Conservation (phyloP, 805 yeast species). For the Naumovozyma baii region DNA sequence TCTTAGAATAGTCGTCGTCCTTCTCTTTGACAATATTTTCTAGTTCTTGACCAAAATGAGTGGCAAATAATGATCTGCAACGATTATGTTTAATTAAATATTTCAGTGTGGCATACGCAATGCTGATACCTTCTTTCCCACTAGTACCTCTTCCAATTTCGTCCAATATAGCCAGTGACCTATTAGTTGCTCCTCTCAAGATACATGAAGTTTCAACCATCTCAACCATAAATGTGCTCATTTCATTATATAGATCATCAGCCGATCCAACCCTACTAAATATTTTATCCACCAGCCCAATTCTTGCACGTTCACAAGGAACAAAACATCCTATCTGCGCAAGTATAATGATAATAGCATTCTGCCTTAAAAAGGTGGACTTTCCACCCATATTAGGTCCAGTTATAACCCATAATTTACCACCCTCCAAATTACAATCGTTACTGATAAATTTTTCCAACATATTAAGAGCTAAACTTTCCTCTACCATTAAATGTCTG, state of each 20-base stretch:
- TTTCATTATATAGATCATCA: constrained; percentile 67
- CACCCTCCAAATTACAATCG: constrained; percentile 21
- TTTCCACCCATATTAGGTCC: constrained; percentile 92
- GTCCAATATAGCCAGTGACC: constrained; percentile 71
- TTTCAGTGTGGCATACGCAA: constrained; percentile 67
- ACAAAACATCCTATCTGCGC: constrained; percentile 69
- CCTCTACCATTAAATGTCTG: constrained; percentile 80
- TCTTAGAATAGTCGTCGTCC: constrained; percentile 16
- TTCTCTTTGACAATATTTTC: constrained; percentile 31
- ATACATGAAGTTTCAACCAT: constrained; percentile 78
- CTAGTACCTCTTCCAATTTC: constrained; percentile 90
- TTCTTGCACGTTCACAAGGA: constrained; percentile 52
- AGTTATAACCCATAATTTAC: constrained; percentile 52
- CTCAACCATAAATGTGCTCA: constrained; percentile 89
- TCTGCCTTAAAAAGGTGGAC: constrained; percentile 64
- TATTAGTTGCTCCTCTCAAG: constrained; percentile 50
- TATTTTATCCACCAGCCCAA: constrained; percentile 69
- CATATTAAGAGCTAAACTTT: constrained; percentile 45
- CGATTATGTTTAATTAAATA: constrained; percentile 44
- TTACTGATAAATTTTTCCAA: constrained; percentile 27
- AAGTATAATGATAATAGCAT: constrained; percentile 57
- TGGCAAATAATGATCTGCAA: constrained; percentile 78
- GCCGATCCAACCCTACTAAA: constrained; percentile 79
- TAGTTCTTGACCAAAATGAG: constrained; percentile 64
- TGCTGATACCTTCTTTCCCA: constrained; percentile 71